Evolutionary conservation across 352 stramenopile genomes (phyloP), one percentile per base, ranked within the genome.

Genomic region (Phytophthora agathidicida): DNA sequence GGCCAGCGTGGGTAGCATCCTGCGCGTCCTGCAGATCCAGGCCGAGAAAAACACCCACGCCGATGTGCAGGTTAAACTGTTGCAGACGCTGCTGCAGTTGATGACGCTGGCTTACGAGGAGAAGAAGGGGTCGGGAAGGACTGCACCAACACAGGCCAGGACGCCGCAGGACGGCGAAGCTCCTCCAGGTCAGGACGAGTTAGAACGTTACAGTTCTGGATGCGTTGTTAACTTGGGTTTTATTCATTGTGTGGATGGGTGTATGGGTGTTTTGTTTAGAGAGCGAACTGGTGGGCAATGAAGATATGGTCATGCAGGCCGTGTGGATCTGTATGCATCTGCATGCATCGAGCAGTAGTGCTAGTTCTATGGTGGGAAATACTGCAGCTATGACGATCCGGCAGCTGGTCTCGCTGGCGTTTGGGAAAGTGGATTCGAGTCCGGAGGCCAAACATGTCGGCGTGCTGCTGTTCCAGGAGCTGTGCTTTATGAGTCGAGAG

Each of bases 1-100:
- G 20, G 90, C 92, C 9, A 98, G 98, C 74, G 90, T 97, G 30
- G 88, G 92, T 35, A 96, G 97, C 59, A 97, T 99, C 68, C 68
- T 98, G 51, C 91, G 96, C 45, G 96, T 99, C 33, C 82, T 98
- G 53, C 87, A 96, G 62, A 98, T 99, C 71, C 96, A 99, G 77
- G 94, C 94, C 45, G 86, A 96, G 74, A 93, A 93, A 69, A 95
- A 89, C 36, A 61, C 70, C 5, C 71, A 89, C 41, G 75, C 77
- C 4, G 89, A 97, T 39, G 88, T 97, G 20, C 82, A 96, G 56
- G 75, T 95, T 37, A 97, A 97, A 71, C 35, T 96, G 47, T 64
- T 97, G 41, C 89, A 97, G 72, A 97, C 89, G 22, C 68, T 97
- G 26, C 55, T 95, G 55, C 86, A 96, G 57, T 63, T 97, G 6